Base-by-base conservation (phyloP, 805 yeast species). In the Wickerhamomyces queroliae region DNA sequence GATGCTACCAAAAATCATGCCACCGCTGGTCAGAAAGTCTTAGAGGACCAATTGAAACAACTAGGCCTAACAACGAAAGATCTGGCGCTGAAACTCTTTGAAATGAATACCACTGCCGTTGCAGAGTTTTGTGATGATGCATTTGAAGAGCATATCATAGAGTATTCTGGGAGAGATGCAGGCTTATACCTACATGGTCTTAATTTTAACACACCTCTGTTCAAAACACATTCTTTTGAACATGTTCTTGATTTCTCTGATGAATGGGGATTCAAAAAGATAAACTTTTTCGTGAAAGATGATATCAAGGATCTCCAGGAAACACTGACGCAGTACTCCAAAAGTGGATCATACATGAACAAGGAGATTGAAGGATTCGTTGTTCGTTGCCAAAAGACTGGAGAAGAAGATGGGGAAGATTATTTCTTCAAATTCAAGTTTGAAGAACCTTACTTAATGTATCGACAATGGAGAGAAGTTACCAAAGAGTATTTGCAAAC, bases 301-400 rank as follows among this genome's bases (percentile, higher is more conserved):
- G 61, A 63, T 5, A 57, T 78, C 26, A 53, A 53, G 0, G 61
- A 64, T 1, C 60, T 88, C 18, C 61, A 70, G 46, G 40, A 40
- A 1, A 82, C 81, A 48, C 59, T 90, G 20, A 73, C 78, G 4
- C 64, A 66, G 1, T 70, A 80, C 40, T 72, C 82, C 0, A 61
- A 69, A 40, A 75, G 83, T 0, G 98, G 98, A 0, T 69, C 78
- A 2, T 88, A 78, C 60, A 64, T 83, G 2, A 79, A 75, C 2
- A 64, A 69, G 28, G 96, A 88, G 47, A 73, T 86, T 7, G 99
- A 93, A 63, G 99, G 99, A 0, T 93, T 91, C 65, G 99, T 93
- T 2, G 69, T 93, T 4, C 70, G 99, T 40, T 77, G 90, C 50
- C 68, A 71, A 34, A 41, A 49, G 7, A 46, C 43, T 7, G 45